Evolutionary conservation across 495 filamentous ascomycete species (phyloP).

Genomic region (Penicillium malachiteum): DNA sequence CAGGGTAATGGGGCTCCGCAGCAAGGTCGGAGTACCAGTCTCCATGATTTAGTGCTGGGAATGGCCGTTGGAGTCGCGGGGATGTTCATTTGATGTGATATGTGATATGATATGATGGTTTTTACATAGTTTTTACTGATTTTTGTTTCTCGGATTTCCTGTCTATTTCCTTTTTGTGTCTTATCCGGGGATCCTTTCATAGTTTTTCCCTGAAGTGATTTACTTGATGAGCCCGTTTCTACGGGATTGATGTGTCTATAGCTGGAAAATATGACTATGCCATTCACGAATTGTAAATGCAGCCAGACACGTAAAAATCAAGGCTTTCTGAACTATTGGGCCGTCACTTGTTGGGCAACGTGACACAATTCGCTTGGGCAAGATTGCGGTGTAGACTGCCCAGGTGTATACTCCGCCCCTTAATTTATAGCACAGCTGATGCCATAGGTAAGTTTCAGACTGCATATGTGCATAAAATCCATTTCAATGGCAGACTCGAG

Average conservation of each 20-base stretch:
- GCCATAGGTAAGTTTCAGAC: too few relatives aligned
- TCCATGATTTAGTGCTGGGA: slow-evolving; percentile 44
- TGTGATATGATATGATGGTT: slow-evolving; percentile 17
- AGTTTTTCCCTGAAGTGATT: neutral
- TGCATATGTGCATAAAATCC: too few relatives aligned
- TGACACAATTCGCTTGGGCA: neutral
- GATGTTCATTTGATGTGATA: slow-evolving; percentile 44
- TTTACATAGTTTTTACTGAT: slow-evolving; percentile 8
- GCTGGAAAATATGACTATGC: neutral
- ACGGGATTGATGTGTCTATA: neutral
- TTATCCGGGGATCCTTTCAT: neutral
- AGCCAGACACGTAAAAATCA: neutral
- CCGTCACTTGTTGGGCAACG: neutral
- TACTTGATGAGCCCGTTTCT: neutral
- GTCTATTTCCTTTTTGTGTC: neutral
- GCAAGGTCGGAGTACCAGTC: slow-evolving; percentile 27
- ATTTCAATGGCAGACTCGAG: too few relatives aligned
- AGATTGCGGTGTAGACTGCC: neutral
- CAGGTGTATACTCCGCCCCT: too few relatives aligned
- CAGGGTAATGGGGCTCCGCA: slow-evolving; percentile 30
- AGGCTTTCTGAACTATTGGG: neutral
- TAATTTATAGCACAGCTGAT: too few relatives aligned
- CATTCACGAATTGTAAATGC: neutral
- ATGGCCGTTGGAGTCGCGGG: slow-evolving; percentile 43
- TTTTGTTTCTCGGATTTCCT: neutral